phyloP scores from a whole-genome alignment of 108 stramenopile species.

The Fistulifera solaris region DNA sequence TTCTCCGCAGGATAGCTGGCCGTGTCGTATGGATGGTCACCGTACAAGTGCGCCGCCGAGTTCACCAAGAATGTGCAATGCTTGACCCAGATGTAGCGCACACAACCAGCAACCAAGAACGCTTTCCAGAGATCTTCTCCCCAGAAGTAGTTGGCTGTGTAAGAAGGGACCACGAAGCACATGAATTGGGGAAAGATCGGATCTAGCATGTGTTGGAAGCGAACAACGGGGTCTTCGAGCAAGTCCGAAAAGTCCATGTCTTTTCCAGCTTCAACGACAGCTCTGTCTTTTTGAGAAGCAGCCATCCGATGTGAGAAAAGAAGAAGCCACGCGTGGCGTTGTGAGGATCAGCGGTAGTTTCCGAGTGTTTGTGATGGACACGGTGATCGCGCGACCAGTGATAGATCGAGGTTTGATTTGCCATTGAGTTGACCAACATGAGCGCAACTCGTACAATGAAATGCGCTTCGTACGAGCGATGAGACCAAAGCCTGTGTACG shows the following conservation, averaged over 20 bases:
- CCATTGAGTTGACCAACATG: slow-evolving; percentile 97
- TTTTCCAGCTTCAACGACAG: slow-evolving; percentile 88
- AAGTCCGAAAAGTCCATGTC: slow-evolving; percentile 92
- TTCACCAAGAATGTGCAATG: slow-evolving; percentile 99
- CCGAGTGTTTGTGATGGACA: slow-evolving; percentile 98
- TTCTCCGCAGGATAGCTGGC: slow-evolving; percentile 93
- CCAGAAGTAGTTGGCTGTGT: slow-evolving; percentile 83
- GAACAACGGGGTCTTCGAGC: slow-evolving; percentile 84
- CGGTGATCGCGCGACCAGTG: slow-evolving; percentile 98
- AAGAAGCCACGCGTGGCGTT: slow-evolving; percentile 98
- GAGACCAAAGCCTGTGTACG: slow-evolving; percentile 96
- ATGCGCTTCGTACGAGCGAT: slow-evolving; percentile 91
- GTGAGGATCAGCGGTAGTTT: slow-evolving; percentile 98
- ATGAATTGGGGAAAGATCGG: slow-evolving; percentile 97
- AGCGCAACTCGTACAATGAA: slow-evolving; percentile 75
- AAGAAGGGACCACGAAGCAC: slow-evolving; percentile 97
- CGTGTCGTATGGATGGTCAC: slow-evolving; percentile 97
- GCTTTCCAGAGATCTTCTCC: slow-evolving; percentile 95
- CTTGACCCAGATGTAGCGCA: slow-evolving; percentile 88
- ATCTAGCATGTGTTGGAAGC: slow-evolving; percentile 88
- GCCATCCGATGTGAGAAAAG: slow-evolving; percentile 99
- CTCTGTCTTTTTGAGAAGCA: slow-evolving; percentile 96
- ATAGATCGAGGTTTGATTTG: slow-evolving; percentile 97
- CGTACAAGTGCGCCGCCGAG: slow-evolving; percentile 96
- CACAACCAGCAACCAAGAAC: slow-evolving; percentile 93